Conservation (phyloP, 169 alveolate species). For the Plasmodium reichenowi region DNA sequence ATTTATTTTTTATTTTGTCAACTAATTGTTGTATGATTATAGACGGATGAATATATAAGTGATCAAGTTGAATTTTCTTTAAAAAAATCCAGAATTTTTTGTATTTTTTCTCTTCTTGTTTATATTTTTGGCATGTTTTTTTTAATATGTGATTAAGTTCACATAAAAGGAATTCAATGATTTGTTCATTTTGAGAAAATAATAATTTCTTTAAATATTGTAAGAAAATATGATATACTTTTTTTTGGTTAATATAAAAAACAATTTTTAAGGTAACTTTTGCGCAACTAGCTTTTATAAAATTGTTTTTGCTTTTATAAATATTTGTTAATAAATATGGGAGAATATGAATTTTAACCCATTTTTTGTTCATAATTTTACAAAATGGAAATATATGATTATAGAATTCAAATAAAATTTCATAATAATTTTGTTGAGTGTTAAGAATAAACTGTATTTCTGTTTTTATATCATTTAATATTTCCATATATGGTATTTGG, state of each 20-base stretch:
- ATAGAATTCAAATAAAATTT: constrained; percentile 30
- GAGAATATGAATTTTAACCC: constrained; percentile 50
- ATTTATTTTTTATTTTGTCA: constrained; percentile 6
- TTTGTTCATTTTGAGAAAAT: constrained; percentile 11
- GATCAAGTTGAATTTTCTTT: constrained; percentile 20
- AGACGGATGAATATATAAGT: constrained; percentile 29
- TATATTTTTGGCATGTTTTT: constrained; percentile 8
- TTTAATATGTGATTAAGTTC: constrained; percentile 33
- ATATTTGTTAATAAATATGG: constrained; percentile 35
- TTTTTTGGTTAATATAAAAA: constrained; percentile 41
- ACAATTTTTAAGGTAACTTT: constrained; percentile 21
- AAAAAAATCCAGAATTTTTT: constrained; percentile 16
- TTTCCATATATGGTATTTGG: constrained; percentile 29
- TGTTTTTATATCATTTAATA: constrained; percentile 24
- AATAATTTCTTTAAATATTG: constrained; percentile 26
- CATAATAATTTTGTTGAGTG: neutral
- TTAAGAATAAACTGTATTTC: constrained; percentile 15
- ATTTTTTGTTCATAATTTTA: constrained; percentile 55
- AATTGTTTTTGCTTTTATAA: constrained; percentile 18
- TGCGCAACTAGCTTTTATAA: constrained; percentile 25
- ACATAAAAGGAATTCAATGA: constrained; percentile 12
- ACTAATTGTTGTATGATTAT: constrained; percentile 12
- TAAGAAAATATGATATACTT: constrained; percentile 7
- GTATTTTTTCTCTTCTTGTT: neutral
- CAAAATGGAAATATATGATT: constrained; percentile 25